A percentile compares a stretch with the other conserved stretches of the same genome.
Conservation (phyloP, 176 grass and related monocot genomes). For the Aegilops sharonensis region DNA sequence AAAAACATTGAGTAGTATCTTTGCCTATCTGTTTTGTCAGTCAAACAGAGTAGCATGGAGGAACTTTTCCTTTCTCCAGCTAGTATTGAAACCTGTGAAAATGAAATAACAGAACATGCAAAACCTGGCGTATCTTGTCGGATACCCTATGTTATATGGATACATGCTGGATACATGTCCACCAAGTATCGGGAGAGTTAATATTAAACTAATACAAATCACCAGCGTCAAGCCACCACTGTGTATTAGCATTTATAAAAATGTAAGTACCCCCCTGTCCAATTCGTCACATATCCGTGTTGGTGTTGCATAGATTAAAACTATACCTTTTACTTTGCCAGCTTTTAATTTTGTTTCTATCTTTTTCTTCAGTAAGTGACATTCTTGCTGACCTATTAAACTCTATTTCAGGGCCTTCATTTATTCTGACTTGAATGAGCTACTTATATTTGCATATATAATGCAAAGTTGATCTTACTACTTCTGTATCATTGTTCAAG, state of each 20-base stretch:
- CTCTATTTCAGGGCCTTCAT: constrained; percentile 27
- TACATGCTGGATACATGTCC: neutral
- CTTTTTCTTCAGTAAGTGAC: constrained; percentile 11
- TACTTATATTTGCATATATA: constrained; percentile 25
- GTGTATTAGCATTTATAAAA: neutral
- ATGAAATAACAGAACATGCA: neutral
- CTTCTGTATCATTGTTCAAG: constrained; percentile 10
- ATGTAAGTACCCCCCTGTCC: neutral
- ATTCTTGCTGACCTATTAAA: neutral
- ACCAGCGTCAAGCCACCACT: neutral
- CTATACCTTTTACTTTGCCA: constrained; percentile 5
- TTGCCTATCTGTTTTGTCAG: neutral
- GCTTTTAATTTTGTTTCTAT: neutral
- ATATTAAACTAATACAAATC: neutral
- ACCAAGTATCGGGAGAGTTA: neutral
- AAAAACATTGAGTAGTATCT: constrained; percentile 3
- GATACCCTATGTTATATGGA: neutral
- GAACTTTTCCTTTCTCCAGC: constrained; percentile 5
- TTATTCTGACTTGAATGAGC: constrained; percentile 30
- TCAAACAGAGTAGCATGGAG: constrained; percentile 5
- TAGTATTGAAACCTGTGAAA: neutral
- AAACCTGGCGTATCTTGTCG: neutral
- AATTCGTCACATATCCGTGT: neutral
- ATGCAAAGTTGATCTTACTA: constrained; percentile 8
- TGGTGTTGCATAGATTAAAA: neutral